Evolutionary conservation across 495 filamentous ascomycete species (phyloP), one percentile per base, ranked within the genome.

Genomic region (Lasiosphaeris hirsuta): DNA sequence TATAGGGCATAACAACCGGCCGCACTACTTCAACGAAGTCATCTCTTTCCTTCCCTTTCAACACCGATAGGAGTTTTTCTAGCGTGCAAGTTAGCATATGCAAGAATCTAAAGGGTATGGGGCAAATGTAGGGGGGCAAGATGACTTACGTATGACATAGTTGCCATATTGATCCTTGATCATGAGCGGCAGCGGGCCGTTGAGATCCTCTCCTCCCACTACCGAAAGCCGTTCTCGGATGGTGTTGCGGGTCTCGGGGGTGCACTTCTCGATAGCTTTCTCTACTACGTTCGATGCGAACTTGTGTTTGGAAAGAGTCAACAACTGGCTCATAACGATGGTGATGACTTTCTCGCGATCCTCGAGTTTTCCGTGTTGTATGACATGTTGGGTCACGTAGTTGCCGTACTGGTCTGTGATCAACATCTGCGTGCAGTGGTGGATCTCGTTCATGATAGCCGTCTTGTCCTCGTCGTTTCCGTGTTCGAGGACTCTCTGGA

Each of bases 271-370:
- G 47, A 98, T 90, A 62, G 90, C 94, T 76, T 92, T 96, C 73
- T 98, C 94, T 1, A 98, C 95, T 5, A 98, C 94, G 63, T 98
- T 97, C 62, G 90, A 96, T 4, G 95, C 94, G 65, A 92, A 96
- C 68, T 98, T 97, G 74, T 97, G 93, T 75, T 90, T 96, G 6
- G 90, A 96, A 62, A 88, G 83, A 1, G 75, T 75, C n/a, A 95
- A 69, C 0, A 95, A 73, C 51, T 91, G 81, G 5, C 75, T 76
- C 50, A 83, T 87, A 61, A 98, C 86, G 35, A 92, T 69, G 38
- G 75, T 69, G 54, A 97, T 87, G 69, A 96, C 86, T 58, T 77
- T 81, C 1, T 76, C 79, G 15, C 88, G 84, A 61, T 96, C 92
- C 47, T 87, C 84, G 19, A 84, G 82, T 34, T 85, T 79, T 11